Evolutionary conservation across 306 rosid species (phyloP), one percentile per base, ranked within the genome.

Genomic region (Rosa lucieae): DNA sequence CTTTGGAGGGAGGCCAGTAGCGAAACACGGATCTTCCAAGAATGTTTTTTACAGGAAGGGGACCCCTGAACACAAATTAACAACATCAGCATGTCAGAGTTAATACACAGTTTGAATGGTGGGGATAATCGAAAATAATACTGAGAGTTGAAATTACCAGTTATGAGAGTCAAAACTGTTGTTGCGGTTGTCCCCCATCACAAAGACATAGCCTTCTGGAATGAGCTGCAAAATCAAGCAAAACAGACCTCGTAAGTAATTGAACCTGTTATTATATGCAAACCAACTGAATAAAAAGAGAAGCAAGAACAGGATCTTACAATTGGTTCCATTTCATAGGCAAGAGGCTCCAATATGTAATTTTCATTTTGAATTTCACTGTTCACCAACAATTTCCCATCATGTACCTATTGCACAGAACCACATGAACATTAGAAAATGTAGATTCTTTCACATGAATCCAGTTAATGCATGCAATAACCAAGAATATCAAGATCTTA

Each of bases 111-210:
- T 74, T 5, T 49, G 62, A 7, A 13, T 18, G 4, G 15, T 53
- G 29, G 13, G 1, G 76, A 65, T n/a, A 49, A 44, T 55, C 79
- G 26, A 43, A 18, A 5, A 2, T 51, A 26, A 37, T 53, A 63
- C 61, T 81, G 70, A 58, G 81, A 26, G n/a, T 56, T 26, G 65
- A 49, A 79, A n/a, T 86, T 91, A 95, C 99, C 99, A 93, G 91
- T 87, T 84, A 77, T 93, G 98, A 52, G 99, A 95, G 78, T 95
- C 99, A 74, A 90, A 93, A 85, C 99, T 95, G 72, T 90, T 89
- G 75, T 95, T 95, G 59, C 99, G 94, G 73, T 95, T 95, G 85
- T 95, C 99, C 80, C 99, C 99, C 97, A 95, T 77, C 40, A 95
- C 99, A 81, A 90, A 95, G 74, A 95, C 99, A 79, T 87, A 92